phyloP scores from a whole-genome alignment of 768 basidiomycete genomes.

The Lactarius indigo region DNA sequence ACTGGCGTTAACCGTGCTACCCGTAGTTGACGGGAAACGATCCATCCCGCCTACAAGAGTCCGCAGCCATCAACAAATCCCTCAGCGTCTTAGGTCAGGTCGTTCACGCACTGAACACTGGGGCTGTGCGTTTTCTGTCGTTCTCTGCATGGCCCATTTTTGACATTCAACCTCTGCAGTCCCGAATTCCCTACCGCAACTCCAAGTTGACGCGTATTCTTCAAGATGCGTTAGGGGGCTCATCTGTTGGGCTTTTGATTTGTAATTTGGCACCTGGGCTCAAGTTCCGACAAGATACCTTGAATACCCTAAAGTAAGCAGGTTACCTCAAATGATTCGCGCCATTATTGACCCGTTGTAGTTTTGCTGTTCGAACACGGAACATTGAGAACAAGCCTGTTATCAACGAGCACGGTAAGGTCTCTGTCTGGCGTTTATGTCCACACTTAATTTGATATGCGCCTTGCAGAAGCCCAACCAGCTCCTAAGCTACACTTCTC shows the following conservation, averaged over 20 bases:
- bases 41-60: slow-evolving; percentile 82
- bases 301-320: slow-evolving; percentile 84
- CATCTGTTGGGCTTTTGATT: slow-evolving; percentile 74
- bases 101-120: slow-evolving; percentile 76
- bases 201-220: slow-evolving; percentile 86
- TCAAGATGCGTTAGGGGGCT: slow-evolving; percentile 86
- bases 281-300: slow-evolving; percentile 81
- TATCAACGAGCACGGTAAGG: slow-evolving; percentile 67
- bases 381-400: slow-evolving; percentile 81
- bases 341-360: slow-evolving; percentile 24
- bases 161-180: slow-evolving; percentile 36
- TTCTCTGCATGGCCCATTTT: background rate
- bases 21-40: slow-evolving; percentile 77
- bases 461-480: slow-evolving; percentile 52
- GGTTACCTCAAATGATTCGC: slow-evolving; percentile 14
- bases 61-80: slow-evolving; percentile 86
- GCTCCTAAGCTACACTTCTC: slow-evolving; percentile 61
- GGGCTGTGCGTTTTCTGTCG: slow-evolving; percentile 44
- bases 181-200: slow-evolving; percentile 85
- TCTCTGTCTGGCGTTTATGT: background rate
- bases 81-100: slow-evolving; percentile 85
- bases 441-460: slow-evolving; percentile 6
- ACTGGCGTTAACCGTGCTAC: background rate
- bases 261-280: slow-evolving; percentile 83
- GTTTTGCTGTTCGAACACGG: slow-evolving; percentile 82